Base-by-base conservation (phyloP, 2,329 filamentous ascomycete genomes). In the Falciphora oryzae region DNA sequence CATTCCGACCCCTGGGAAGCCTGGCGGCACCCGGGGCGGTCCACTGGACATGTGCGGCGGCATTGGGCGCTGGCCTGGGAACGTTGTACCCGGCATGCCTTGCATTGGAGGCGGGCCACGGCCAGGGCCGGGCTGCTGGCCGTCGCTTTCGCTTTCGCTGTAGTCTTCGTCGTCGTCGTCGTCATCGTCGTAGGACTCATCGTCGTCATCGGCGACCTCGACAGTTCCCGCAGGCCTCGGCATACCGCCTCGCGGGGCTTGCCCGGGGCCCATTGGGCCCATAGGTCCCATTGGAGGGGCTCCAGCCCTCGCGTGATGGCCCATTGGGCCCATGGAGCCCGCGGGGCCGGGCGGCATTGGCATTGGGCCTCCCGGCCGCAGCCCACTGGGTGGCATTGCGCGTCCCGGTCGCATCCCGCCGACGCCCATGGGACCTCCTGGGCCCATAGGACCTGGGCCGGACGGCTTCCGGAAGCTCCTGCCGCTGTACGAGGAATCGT, bases 401-500 rank as follows among this genome's bases (percentile, higher is more conserved):
- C 44, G 22, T 53, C 44, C 44, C 44, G 44, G 18, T 11, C 44
- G 44, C 44, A 53, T 53, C 2, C 44, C 44, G 44, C 44, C 44
- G 44, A 25, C 18, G 8, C 44, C 44, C n/a, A 53, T 53, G 14
- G 44, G 18, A 25, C 18, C 44, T 53, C 44, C 38, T 29, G 60
- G 32, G 14, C 38, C 38, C 59, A 32, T 61, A 5, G n/a, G 22
- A 7, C 59, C 29, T 6, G 59, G 59, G 18, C 32, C 38, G 1
- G 32, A 38, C 14, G 59, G 38, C 10, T 32, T 38, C 4, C n/a
- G 16, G 60, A 38, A 29, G 60, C 60, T 31, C 25, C 59, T 53
- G 59, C 60, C 60, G 61, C 61, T 57, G 53, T 16, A 29, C 13
- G 57, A n/a, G 62, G 62, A 58, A 31, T 27, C 56, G 53, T 58